Percentiles rank a stretch among this genome's conserved stretches.
Conservation (phyloP, 805 yeast genomes). For the Wickerhamiella occidentalis region DNA sequence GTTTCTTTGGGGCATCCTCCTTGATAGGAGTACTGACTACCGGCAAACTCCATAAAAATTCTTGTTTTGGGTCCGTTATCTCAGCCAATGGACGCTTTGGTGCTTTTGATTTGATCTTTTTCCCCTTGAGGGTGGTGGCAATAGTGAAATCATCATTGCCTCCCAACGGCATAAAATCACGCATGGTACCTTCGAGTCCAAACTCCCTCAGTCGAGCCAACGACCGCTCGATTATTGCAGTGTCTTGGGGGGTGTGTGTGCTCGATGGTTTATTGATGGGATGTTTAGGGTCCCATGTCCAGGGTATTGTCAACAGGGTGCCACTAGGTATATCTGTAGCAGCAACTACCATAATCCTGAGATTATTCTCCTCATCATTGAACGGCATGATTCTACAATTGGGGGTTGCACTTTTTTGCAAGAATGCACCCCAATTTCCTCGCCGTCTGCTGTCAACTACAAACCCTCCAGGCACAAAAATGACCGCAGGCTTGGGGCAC, state of each 20-base stretch:
- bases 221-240: constrained; percentile 12
- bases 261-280: constrained; percentile 47
- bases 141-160: background rate
- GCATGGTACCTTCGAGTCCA: background rate
- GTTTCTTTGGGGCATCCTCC: constrained; percentile 34
- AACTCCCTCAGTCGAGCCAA: background rate
- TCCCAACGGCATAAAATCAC: background rate
- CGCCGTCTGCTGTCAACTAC: constrained; percentile 66
- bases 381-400: constrained; percentile 53
- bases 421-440: constrained; percentile 65
- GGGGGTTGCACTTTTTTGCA: constrained; percentile 65
- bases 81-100: background rate
- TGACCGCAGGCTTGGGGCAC: constrained; percentile 51
- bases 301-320: constrained; percentile 63
- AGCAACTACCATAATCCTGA: constrained; percentile 49
- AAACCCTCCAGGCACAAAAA: constrained; percentile 39
- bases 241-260: constrained; percentile 24
- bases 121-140: background rate
- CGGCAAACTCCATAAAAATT: constrained; percentile 5
- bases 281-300: constrained; percentile 82
- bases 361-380: constrained; percentile 25
- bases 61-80: background rate
- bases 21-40: background rate
- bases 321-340: constrained; percentile 44
- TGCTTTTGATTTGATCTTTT: background rate